Base-by-base conservation (phyloP, 768 basidiomycete genomes). In the Collybiopsis luxurians region DNA sequence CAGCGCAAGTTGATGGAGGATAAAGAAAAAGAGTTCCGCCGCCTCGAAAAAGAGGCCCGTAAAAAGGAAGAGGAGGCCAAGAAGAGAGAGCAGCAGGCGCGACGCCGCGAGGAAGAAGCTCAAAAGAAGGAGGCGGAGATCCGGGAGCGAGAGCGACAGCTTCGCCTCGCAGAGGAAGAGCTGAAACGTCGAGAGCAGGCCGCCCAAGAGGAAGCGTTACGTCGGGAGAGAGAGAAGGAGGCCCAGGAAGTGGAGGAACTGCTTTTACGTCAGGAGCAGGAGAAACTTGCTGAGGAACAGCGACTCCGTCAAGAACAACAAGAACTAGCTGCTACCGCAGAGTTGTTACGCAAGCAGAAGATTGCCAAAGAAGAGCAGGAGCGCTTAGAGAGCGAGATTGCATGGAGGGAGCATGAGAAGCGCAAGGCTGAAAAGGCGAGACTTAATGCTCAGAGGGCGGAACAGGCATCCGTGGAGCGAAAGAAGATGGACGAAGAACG, bases 361-460 rank as follows among this genome's bases (percentile, higher is more conserved):
- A 63, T 66, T 39, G 67, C 69, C 31, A 73, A 72, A 52, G 66
- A 71, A 4, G 74, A 77, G 54, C 73, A 75, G 34, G 75, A 75
- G 57, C 67, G 69, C 36, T 63, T 67, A 51, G 73, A 75, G 56
- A 42, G 50, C 36, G 50, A 49, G n/a, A 45, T 56, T 40, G 57
- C 44, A 28, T 46, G 38, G 47, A 56, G 48, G 50, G 53, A 64
- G 61, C 43, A 42, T 19, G 67, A 69, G 28, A 62, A 60, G 39
- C 59, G 57, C 21, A 63, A 66, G 52, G 69, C 64, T 57, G 62
- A 69, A 45, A 66, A 68, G 58, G 62, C 66, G 46, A 57, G 65
- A 46, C 9, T 19, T 19, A 56, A 48, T 55, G 56, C 42, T 48
- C 31, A 49, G 15, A 31, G 28, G 24, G 49, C 58, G 49, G 58